Base-by-base conservation (phyloP, 129 eudicot species). In the Pseudognaphalium luteoalbum region DNA sequence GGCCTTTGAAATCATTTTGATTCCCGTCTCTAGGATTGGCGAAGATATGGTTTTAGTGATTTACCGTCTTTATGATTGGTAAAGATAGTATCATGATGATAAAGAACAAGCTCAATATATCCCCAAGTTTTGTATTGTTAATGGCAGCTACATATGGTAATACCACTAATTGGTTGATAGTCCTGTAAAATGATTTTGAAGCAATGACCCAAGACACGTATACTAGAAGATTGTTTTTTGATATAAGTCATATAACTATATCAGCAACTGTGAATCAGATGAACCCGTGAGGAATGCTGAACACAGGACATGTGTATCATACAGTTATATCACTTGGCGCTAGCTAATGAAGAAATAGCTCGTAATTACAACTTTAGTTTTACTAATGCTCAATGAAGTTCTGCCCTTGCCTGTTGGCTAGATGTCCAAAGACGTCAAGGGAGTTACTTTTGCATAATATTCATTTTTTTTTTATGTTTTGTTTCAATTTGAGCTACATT, bases 101-200 rank as follows among this genome's bases (percentile, higher is more conserved):
- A 3, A 30, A 1, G 1, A 25, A 28, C 21, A 1, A 3, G 19
- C 66, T 63, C 30, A 16, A 44, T 44, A 44, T 44, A 44, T 44
- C 52, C 50, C 52, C 52, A 44, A 12, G 52, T 44, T 16, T 25
- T 11, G 17, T 29, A 22, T 20, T 41, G 11, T 63, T 25, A 16
- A 29, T 63, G 68, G 68, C 35, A 63, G 68, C 68, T 63, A 63
- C 19, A 29, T 63, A 63, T 63, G 68, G 41, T 29, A 63, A 29
- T 63, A 63, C 68, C 41, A 33, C 30, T 63, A 44, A 44, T 44
- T 44, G 52, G 17, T 44, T 44, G 17, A 44, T 17, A 14, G 17
- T 44, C 16, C 52, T 44, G 17, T 11, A 44, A 12, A 44, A 12
- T 11, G 16, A 0, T 44, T 44, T 44, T 44, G 17, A 44, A 44